phyloP scores from a whole-genome alignment of 148 eudicot genomes.

The Mesembryanthemum crystallinum region DNA sequence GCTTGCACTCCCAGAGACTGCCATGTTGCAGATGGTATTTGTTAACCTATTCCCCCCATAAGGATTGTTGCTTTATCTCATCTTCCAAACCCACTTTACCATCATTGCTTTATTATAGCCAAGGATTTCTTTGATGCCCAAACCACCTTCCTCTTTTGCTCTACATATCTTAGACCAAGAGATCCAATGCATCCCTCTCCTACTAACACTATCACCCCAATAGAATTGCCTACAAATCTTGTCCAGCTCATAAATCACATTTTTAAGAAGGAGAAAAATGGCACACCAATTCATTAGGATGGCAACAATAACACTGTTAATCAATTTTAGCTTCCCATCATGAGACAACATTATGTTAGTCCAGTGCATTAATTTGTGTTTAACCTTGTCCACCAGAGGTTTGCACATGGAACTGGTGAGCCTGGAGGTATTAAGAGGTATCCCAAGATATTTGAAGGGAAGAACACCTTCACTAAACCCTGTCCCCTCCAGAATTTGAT shows the following conservation, averaged over 20 bases:
- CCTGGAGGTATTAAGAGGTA: too few species aligned
- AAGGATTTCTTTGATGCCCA: neutral
- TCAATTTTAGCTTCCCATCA: neutral
- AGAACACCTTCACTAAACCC: too few species aligned
- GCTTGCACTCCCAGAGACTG: neutral
- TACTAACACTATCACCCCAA: neutral
- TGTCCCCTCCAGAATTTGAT: too few species aligned
- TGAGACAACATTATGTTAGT: neutral
- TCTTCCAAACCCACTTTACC: neutral
- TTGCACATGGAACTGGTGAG: neutral
- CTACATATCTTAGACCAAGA: neutral
- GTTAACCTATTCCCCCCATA: neutral
- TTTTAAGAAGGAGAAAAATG: neutral
- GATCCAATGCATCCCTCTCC: neutral
- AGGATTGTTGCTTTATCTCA: neutral
- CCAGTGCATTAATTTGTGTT: neutral
- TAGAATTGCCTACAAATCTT: neutral
- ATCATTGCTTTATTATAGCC: neutral
- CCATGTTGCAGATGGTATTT: neutral
- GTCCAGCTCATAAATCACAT: neutral
- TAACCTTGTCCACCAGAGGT: neutral
- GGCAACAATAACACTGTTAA: neutral
- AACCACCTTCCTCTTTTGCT: neutral
- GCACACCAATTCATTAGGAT: neutral
- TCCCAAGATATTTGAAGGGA: too few species aligned